Base-by-base conservation (phyloP, 805 yeast species). In the Monosporozyma aquatica region DNA sequence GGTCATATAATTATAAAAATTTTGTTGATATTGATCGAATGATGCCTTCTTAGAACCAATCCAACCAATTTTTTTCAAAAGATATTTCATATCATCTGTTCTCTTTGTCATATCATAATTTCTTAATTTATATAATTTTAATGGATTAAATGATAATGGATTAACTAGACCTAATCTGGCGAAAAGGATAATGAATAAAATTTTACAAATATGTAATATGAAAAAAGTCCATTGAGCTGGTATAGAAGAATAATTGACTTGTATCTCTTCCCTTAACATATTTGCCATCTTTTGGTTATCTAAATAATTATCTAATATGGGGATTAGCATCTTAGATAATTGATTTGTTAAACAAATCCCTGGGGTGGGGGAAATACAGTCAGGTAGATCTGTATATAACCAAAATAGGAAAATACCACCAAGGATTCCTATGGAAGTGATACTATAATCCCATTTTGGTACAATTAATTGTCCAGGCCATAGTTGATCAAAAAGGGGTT, bases 301-400 rank as follows among this genome's bases (percentile, higher is more conserved):
- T 47, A 74, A 62, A 17, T 43, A 14, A 18, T 45, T 43, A 5
- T 56, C 58, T 28, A 53, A 38, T 20, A 54, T 48, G 10, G 59
- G 59, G 21, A 71, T 53, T 2, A 67, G 18, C 21, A 51, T 46
- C 42, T 55, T 64, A 5, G 73, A 64, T 22, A 78, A 43, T 51
- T 77, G 75, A 53, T 78, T 81, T 9, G 94, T 82, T 43, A 87
- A 65, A 50, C 89, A 82, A 44, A 79, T 72, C 20, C 96, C 96
- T 0, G 97, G 97, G 4, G 97, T 90, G 38, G 97, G 97, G 27
- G 89, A 76, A 42, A 87, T 68, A 53, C 70, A 74, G 56, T 87
- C 95, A 2, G 98, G 98, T 59, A 92, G 71, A 66, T 92, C 97
- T 1, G 95, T 80, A 62, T 89, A 92, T 45, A 92, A 72, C 97